phyloP scores from a whole-genome alignment of 2,329 filamentous ascomycete species.

The Neoarthrinium moseri region DNA sequence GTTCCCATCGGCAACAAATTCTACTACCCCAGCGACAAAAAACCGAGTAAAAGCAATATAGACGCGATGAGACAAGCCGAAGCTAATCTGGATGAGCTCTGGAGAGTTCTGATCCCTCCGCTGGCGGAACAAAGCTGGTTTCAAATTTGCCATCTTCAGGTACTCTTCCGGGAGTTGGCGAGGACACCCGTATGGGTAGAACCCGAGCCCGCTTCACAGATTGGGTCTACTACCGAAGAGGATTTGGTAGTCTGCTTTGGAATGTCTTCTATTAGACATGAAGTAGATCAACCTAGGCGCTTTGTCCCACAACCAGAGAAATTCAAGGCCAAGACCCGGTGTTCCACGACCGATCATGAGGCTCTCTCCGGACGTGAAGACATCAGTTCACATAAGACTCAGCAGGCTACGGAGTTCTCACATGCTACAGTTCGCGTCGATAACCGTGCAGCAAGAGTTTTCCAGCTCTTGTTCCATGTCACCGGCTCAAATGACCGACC shows the following conservation, averaged over 20 bases:
- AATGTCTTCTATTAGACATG: not conserved
- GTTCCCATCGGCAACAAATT: too few relatives aligned
- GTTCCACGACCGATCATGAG: too few relatives aligned
- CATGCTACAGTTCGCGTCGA: conserved; percentile 22
- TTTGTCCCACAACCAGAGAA: conserved; percentile 12
- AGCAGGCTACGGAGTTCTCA: too few relatives aligned
- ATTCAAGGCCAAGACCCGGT: too few relatives aligned
- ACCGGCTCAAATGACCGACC: conserved; percentile 30
- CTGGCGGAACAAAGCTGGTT: not conserved
- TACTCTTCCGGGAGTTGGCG: not conserved
- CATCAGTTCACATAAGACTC: too few relatives aligned
- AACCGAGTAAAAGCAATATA: conserved; percentile 18
- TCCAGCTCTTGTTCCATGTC: conserved; percentile 40
- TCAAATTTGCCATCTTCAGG: not conserved
- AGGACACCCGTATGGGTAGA: not conserved
- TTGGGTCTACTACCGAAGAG: not conserved
- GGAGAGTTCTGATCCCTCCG: conserved; percentile 3
- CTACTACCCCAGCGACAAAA: conserved; percentile 31
- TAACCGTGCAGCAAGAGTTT: conserved; percentile 30
- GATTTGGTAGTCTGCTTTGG: not conserved
- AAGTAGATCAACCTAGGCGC: conserved; percentile 14
- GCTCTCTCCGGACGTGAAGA: too few relatives aligned
- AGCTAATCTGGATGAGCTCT: conserved; percentile 19
- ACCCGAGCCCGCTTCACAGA: not conserved
- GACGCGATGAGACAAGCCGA: conserved; percentile 20